Percentiles rank a stretch among this genome's conserved stretches.
Evolutionary conservation across 495 filamentous ascomycete species (phyloP).

Genomic region (Endocarpon pusillum): DNA sequence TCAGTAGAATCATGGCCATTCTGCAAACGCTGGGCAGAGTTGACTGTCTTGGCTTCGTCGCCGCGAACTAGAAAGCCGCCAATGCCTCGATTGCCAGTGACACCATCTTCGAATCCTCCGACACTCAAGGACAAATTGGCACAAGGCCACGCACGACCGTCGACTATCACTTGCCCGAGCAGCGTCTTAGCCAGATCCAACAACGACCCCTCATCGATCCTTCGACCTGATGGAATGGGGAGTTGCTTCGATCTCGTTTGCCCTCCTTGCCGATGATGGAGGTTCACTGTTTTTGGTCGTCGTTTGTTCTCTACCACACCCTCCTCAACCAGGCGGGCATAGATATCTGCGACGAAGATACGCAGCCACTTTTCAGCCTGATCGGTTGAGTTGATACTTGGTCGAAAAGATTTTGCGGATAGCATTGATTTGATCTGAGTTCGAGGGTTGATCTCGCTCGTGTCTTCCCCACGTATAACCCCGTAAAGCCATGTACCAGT

Average conservation of each 20-base stretch:
- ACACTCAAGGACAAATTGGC: conserved; percentile 69
- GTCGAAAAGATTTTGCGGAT: conserved; percentile 90
- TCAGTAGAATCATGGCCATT: conserved; percentile 1
- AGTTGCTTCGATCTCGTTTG: conserved; percentile 56
- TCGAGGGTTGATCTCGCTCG: conserved; percentile 74
- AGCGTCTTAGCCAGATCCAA: conserved; percentile 62
- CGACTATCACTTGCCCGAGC: conserved; percentile 56
- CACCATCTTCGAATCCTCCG: conserved; percentile 76
- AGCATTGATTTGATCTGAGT: conserved; percentile 96
- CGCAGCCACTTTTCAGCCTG: conserved; percentile 75
- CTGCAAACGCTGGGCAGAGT: conserved; percentile 2
- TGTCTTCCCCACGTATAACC: conserved; percentile 69
- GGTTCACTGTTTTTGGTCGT: conserved; percentile 64
- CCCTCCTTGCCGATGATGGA: conserved; percentile 57
- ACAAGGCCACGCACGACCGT: conserved; percentile 76
- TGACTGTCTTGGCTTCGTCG: conserved; percentile 44
- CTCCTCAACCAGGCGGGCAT: conserved; percentile 76
- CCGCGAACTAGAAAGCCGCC: conserved; percentile 68
- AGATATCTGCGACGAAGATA: conserved; percentile 89
- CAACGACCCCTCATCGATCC: conserved; percentile 53
- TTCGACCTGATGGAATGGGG: conserved; percentile 60
- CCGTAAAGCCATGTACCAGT: conserved; percentile 80
- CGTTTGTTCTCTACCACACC: conserved; percentile 80
- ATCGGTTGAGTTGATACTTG: conserved; percentile 60
- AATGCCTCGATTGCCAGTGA: conserved; percentile 70